phyloP scores from a whole-genome alignment of 306 rosid genomes.

The Lupinus albus region DNA sequence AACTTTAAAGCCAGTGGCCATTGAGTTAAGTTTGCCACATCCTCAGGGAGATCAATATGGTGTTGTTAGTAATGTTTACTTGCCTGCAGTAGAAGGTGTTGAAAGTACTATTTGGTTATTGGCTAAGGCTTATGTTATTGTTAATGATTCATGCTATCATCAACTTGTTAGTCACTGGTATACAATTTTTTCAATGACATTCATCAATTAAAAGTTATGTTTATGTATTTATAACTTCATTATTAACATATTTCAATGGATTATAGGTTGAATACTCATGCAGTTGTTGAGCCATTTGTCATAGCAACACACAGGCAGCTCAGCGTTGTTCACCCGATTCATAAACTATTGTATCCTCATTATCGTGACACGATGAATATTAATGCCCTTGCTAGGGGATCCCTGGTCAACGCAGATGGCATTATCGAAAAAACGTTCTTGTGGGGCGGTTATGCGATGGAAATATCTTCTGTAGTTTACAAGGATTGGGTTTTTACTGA shows the following conservation, averaged over 20 bases:
- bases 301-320: constrained; percentile 27
- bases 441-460: constrained; percentile 11
- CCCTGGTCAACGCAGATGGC: constrained; percentile 15
- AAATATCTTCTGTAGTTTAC: constrained; percentile 23
- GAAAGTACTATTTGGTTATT: constrained; percentile 52
- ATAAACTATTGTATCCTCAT: constrained; percentile 17
- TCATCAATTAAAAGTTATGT: background rate
- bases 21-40: constrained; percentile 72
- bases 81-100: constrained; percentile 55
- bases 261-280: constrained; percentile 58
- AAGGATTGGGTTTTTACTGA: constrained; percentile 25
- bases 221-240: background rate
- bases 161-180: constrained; percentile 61
- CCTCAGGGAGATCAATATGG: constrained; percentile 55
- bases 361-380: constrained; percentile 36
- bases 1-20: constrained; percentile 69
- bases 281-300: constrained; percentile 50
- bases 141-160: constrained; percentile 57
- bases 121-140: constrained; percentile 60
- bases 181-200: background rate
- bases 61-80: constrained; percentile 47
- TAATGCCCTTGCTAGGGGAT: constrained; percentile 19
- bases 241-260: background rate
- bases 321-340: constrained; percentile 26
- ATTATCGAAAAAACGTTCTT: constrained; percentile 17